A percentile compares a stretch with the other conserved stretches of the same genome.
These are phyloP conservation scores for Prunus mume DNA, from an alignment of 306 rosid genomes.

Conservation along the genomic window DNA sequence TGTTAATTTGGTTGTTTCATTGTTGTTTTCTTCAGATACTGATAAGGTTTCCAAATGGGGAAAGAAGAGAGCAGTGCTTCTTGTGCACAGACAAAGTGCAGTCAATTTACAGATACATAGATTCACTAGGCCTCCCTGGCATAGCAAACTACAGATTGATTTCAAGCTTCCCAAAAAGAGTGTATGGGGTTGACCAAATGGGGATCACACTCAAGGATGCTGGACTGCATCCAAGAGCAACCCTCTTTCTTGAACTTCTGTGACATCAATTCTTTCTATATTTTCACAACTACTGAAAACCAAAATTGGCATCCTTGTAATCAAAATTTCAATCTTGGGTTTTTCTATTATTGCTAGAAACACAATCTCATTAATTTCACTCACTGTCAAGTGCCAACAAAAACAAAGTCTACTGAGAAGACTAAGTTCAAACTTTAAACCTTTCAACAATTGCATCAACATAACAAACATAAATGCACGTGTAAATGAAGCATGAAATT, in stretches of 20 bases:
- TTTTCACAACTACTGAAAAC: no score
- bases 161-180: slow-evolving; percentile 75
- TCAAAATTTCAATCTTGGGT: no score
- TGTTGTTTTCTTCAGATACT: slow-evolving; percentile 36
- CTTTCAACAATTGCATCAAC: no score
- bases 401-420: no score
- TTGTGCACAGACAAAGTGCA: slow-evolving; percentile 60
- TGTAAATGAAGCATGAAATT: neutral
- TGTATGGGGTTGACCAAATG: slow-evolving; percentile 67
- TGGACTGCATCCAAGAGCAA: slow-evolving; percentile 71
- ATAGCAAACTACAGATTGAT: slow-evolving; percentile 60
- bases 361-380: no score
- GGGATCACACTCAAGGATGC: slow-evolving; percentile 68
- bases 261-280: slow-evolving; percentile 5
- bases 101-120: slow-evolving; percentile 59
- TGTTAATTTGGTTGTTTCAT: neutral
- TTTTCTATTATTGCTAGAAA: no score
- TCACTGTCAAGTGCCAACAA: no score
- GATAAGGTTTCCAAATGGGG: slow-evolving; percentile 87
- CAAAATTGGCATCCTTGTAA: no score
- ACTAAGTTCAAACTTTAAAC: no score
- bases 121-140: slow-evolving; percentile 54
- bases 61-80: slow-evolving; percentile 71
- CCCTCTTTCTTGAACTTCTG: slow-evolving; percentile 58
- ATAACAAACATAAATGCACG: neutral